A percentile compares a stretch with the other conserved stretches of the same genome.
These are phyloP conservation scores for Cyphellophora europaea DNA, from an alignment of 2,329 filamentous ascomycete genomes.

Conservation along the genomic window DNA sequence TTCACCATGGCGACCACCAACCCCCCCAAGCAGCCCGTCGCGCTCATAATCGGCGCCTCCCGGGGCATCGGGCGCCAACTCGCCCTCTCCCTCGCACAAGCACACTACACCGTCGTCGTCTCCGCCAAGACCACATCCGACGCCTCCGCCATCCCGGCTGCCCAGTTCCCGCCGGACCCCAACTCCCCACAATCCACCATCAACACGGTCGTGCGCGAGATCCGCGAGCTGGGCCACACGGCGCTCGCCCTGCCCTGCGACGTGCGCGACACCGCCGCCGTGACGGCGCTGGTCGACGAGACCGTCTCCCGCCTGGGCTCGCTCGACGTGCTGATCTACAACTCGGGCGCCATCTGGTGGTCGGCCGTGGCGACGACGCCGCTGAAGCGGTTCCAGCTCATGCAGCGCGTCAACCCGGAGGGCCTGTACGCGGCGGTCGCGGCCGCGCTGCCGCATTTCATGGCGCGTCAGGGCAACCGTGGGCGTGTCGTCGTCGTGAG, in stretches of 20 bases:
- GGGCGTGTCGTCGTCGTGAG: conserved; percentile 68
- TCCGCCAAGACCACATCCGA: conserved; percentile 67
- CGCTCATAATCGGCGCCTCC: conserved; percentile 63
- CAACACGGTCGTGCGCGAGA: conserved; percentile 69
- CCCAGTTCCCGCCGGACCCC: conserved; percentile 61
- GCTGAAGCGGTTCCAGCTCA: conserved; percentile 65
- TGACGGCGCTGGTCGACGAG: conserved; percentile 49
- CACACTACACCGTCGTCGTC: conserved; percentile 52
- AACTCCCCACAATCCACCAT: conserved; percentile 70
- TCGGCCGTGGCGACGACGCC: conserved; percentile 63
- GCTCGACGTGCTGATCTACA: conserved; percentile 71
- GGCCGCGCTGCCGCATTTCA: conserved; percentile 51
- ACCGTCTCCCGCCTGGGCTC: conserved; percentile 52
- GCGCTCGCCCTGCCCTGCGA: conserved; percentile 62
- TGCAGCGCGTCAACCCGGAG: conserved; percentile 66
- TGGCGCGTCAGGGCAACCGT: conserved; percentile 20
- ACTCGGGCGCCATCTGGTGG: conserved; percentile 82
- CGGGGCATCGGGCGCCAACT: conserved; percentile 74
- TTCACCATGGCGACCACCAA: too few relatives aligned
- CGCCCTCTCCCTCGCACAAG: conserved; percentile 63
- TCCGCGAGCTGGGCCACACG: conserved; percentile 52
- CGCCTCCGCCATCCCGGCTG: conserved; percentile 38
- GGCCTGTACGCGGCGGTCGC: conserved; percentile 68
- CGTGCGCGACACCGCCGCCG: conserved; percentile 53
- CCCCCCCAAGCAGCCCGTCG: neutral